Conservation (phyloP, 2,329 filamentous ascomycete species). For the Didymella pinodella region DNA sequence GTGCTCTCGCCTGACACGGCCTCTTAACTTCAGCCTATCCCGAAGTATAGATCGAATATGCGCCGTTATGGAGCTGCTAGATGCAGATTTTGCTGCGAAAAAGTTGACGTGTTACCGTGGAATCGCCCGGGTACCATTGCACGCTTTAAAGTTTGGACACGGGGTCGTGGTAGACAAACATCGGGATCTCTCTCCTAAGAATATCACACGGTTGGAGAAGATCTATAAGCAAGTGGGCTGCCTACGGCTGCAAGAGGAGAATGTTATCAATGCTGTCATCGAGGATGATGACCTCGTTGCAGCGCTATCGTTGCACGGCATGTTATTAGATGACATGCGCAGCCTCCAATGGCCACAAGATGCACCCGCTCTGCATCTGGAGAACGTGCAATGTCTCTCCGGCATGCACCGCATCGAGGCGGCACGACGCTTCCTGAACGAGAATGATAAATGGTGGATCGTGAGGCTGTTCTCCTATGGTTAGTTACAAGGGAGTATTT, state of each 20-base stretch:
- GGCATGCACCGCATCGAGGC: conserved; percentile 27
- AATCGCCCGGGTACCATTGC: conserved; percentile 15
- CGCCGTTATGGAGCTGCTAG: conserved; percentile 11
- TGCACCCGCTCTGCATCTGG: conserved; percentile 21
- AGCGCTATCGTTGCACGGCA: conserved; percentile 17
- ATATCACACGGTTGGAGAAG: not conserved
- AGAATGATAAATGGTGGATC: conserved; percentile 34
- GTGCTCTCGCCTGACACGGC: not conserved
- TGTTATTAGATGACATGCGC: conserved; percentile 16
- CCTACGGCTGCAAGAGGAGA: conserved; percentile 26
- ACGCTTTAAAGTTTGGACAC: conserved; percentile 17
- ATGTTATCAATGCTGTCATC: conserved; percentile 29
- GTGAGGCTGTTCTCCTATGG: conserved; percentile 28
- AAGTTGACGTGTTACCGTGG: conserved; percentile 14
- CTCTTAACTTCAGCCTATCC: not conserved
- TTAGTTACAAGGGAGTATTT: conserved; percentile 6
- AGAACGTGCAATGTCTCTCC: conserved; percentile 27
- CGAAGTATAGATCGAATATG: not conserved
- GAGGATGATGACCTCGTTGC: conserved; percentile 17
- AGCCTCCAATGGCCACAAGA: conserved; percentile 21
- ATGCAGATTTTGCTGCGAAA: conserved; percentile 14
- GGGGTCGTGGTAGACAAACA: conserved; percentile 9
- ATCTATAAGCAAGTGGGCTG: conserved; percentile 9
- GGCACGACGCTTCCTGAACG: conserved; percentile 22
- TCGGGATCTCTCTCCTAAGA: conserved; percentile 1